Evolutionary conservation across 306 rosid species (phyloP).

Genomic region (Gynostemma pentaphyllum): DNA sequence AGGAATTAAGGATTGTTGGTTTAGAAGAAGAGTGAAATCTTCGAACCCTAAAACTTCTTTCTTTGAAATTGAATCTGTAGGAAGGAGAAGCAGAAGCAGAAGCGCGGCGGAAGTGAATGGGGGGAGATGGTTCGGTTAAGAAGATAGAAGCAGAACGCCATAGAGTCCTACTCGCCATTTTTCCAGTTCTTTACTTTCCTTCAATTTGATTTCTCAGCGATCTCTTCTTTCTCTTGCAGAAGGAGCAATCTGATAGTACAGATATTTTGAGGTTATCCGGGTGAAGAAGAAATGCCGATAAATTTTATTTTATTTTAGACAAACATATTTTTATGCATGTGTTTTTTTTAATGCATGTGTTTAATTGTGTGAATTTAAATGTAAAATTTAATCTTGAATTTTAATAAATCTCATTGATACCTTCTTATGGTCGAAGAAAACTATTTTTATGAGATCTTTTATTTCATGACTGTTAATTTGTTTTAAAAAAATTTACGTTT

Average conservation of each 20-base stretch:
- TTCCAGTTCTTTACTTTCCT: neutral
- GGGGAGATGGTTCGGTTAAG: slow-evolving; percentile 42
- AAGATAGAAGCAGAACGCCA: slow-evolving; percentile 35
- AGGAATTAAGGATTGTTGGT: slow-evolving; percentile 33
- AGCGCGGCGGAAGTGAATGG: slow-evolving; percentile 20
- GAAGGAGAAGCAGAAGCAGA: slow-evolving; percentile 16
- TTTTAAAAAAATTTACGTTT: too few species aligned
- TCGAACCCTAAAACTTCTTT: slow-evolving; percentile 18
- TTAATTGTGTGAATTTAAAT: too few species aligned
- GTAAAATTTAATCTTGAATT: too few species aligned
- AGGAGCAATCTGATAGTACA: neutral
- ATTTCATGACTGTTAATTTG: too few species aligned
- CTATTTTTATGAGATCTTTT: too few species aligned
- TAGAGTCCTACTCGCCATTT: slow-evolving; percentile 58
- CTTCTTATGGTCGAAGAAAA: too few species aligned
- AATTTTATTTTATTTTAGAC: too few species aligned
- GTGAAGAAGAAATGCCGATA: too few species aligned
- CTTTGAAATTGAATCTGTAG: slow-evolving; percentile 12
- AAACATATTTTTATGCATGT: too few species aligned
- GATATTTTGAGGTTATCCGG: slow-evolving; percentile 3
- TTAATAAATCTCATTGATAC: too few species aligned
- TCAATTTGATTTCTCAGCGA: neutral
- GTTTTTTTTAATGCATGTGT: too few species aligned
- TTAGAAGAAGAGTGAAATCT: slow-evolving; percentile 23
- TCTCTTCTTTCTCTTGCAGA: neutral